Evolutionary conservation across 2,329 filamentous ascomycete species (phyloP).

Genomic region (Xylariomycetidae sp.): DNA sequence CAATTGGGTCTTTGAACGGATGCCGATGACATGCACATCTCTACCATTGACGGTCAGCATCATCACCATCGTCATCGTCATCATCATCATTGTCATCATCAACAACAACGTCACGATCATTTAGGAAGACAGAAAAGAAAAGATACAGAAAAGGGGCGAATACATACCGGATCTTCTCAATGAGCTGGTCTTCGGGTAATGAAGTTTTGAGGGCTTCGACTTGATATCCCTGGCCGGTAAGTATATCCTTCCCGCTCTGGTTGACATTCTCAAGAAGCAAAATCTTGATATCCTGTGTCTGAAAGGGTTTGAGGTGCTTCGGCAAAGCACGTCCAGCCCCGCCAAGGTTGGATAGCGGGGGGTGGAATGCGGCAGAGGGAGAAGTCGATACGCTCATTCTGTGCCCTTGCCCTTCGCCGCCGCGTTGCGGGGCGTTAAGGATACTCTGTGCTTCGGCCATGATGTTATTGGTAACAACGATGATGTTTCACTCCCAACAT

Average conservation of each 20-base stretch:
- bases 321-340: constrained; percentile 41
- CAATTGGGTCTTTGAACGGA: constrained; percentile 96
- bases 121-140: not conserved
- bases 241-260: constrained; percentile 77
- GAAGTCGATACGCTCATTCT: constrained; percentile 68
- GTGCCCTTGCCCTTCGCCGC: constrained; percentile 45
- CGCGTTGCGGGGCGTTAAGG: constrained; percentile 27
- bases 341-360: constrained; percentile 62
- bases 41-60: constrained; percentile 40
- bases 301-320: constrained; percentile 91
- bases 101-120: not conserved
- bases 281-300: constrained; percentile 94
- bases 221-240: constrained; percentile 86
- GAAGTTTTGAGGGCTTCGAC: constrained; percentile 89
- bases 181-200: constrained; percentile 85
- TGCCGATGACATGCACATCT: constrained; percentile 94
- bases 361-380: constrained; percentile 70
- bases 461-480: no score
- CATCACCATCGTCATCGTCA: no score
- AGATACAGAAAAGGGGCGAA: no score
- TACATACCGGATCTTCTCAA: constrained; percentile 92
- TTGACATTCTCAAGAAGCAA: constrained; percentile 95
- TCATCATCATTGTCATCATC: not conserved
- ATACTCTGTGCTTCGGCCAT: constrained; percentile 50
- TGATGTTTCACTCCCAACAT: no score